Base-by-base conservation (phyloP, 2,329 filamentous ascomycete genomes). In the Fusarium nygamai region DNA sequence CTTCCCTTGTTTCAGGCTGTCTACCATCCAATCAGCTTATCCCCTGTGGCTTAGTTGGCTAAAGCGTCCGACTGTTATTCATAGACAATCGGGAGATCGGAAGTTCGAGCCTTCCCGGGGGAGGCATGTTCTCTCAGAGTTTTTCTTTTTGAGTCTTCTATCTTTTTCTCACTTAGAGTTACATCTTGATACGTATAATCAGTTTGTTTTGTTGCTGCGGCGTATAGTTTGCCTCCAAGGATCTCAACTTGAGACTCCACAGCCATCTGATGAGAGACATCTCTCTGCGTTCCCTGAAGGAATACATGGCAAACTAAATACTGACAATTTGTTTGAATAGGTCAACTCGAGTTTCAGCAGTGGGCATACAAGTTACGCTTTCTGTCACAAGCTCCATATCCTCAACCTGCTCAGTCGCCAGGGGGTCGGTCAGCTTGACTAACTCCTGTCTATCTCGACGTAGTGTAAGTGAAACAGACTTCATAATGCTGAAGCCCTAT, bases 41-140 rank as follows among this genome's bases (percentile, higher is more conserved):
- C 73, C 73, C 73, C 69, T 73, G 72, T 75, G 73, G 73, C 72
- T 75, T 75, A 75, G 73, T 75, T 75, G 73, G 73, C 72, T 75
- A 75, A 75, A 75, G 73, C 73, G 73, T 75, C 73, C 73, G 73
- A 75, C 73, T 75, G 73, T 75, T 75, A 75, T 75, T 71, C 22
- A 62, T 64, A 71, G 74, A 76, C 74, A 76, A 78, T 78, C 76
- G 76, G 73, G 75, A 78, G 76, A 78, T 78, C 76, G 75, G 73
- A 76, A 78, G 76, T 78, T 78, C 76, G 77, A 78, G 69, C 76
- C 76, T 78, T 78, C 71, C 76, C 76, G 76, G 76, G 76, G 76
- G 76, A 78, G 71, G 51, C 11, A 64, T 4, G 16, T 9, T 50
- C 24, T 44, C n/a, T 50, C 20, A 47, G 8, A 34, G 2, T 20